Evolutionary conservation across 2,329 filamentous ascomycete species (phyloP).

Genomic region (Dactylonectria macrodidyma): DNA sequence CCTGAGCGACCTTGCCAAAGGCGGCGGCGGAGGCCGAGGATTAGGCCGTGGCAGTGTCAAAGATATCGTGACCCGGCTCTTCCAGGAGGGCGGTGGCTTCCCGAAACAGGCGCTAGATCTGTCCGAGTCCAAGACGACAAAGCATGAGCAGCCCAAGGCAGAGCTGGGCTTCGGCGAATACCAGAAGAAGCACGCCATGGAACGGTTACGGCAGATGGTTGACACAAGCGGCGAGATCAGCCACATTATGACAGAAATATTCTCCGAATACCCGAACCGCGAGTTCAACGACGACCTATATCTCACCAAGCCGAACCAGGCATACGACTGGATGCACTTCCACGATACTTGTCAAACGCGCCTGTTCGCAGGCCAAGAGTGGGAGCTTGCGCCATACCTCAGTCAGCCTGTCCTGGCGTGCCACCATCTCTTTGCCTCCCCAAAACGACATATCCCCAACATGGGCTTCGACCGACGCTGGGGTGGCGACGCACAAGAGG

Average conservation of each 20-base stretch:
- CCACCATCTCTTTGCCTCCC: constrained; percentile 89
- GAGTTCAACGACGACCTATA: constrained; percentile 95
- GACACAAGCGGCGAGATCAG: constrained; percentile 85
- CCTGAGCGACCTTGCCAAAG: constrained; percentile 76
- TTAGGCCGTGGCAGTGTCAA: constrained; percentile 79
- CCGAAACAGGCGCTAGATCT: constrained; percentile 68
- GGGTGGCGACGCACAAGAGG: constrained; percentile 61
- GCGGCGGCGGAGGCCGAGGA: constrained; percentile 79
- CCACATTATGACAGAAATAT: constrained; percentile 86
- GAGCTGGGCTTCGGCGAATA: constrained; percentile 81
- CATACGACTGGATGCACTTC: constrained; percentile 97
- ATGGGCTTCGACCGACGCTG: constrained; percentile 60
- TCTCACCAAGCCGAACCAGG: constrained; percentile 87
- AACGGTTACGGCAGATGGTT: constrained; percentile 81
- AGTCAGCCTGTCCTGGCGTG: constrained; percentile 90
- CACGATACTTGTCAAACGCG: constrained; percentile 86
- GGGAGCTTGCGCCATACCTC: constrained; percentile 91
- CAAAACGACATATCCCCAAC: constrained; percentile 64
- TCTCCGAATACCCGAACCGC: constrained; percentile 86
- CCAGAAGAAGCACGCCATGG: constrained; percentile 80
- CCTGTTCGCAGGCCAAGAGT: constrained; percentile 88
- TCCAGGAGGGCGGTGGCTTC: constrained; percentile 84
- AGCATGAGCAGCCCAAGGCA: constrained; percentile 68
- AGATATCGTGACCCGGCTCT: constrained; percentile 84
- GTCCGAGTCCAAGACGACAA: constrained; percentile 59